A percentile compares a stretch with the other conserved stretches of the same genome.
phyloP scores from a whole-genome alignment of 352 stramenopile genomes.

The Globisporangium cylindrosporum region DNA sequence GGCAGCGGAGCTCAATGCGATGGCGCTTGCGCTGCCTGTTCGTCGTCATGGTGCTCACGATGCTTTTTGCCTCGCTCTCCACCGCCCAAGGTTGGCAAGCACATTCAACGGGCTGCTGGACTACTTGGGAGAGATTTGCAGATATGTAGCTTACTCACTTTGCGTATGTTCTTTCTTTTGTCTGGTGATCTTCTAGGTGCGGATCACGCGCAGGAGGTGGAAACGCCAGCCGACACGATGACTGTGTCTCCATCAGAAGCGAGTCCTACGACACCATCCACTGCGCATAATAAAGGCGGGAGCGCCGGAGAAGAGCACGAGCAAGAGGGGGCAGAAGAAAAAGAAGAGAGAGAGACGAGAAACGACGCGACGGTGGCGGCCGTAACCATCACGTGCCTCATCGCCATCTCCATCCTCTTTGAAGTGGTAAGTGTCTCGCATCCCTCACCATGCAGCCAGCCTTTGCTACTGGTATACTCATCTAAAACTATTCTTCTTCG shows the following conservation, averaged over 20 bases:
- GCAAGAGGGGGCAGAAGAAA: conserved; percentile 7
- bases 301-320: conserved; percentile 3
- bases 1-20: background rate
- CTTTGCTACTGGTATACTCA: background rate
- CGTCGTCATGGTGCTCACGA: conserved; percentile 8
- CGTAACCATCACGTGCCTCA: conserved; percentile 55
- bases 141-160: background rate
- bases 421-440: conserved; percentile 30
- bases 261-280: background rate
- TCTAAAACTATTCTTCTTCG: background rate
- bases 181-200: background rate
- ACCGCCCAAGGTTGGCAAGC: background rate
- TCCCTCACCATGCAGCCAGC: background rate
- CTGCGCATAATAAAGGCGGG: background rate
- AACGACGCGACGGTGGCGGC: conserved; percentile 40
- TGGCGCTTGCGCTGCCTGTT: background rate
- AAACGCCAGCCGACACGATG: conserved; percentile 6
- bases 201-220: background rate
- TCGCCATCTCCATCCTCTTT: conserved; percentile 65
- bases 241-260: background rate
- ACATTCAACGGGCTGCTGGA: background rate
- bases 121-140: too few relatives aligned
- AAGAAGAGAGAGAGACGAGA: conserved; percentile 14
- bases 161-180: background rate
- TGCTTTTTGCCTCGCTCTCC: conserved; percentile 15